Base-by-base conservation (phyloP, 305 asterid species). In the Ajuga reptans region DNA sequence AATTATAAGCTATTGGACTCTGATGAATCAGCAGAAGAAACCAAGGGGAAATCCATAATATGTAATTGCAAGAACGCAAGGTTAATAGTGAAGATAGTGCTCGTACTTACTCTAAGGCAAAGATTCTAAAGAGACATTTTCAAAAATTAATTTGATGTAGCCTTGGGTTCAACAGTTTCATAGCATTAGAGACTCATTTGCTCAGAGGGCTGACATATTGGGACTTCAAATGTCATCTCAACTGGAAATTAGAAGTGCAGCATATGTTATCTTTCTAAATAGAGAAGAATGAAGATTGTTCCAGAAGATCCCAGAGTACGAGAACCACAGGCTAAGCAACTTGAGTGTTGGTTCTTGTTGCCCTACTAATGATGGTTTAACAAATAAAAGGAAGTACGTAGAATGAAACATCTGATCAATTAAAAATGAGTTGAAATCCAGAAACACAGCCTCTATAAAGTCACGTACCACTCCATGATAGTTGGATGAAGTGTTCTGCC, bases 391-490 rank as follows among this genome's bases (percentile, higher is more conserved):
- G 47, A 9, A 15, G 64, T n/a, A 55, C 21, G 47, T 45, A n/a
- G 56, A 12, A 11, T 34, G 69, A 52, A 78, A 46, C 37, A 66
- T 61, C 46, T 9, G 29, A 61, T 58, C 75, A 18, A 36, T 73
- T 36, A 31, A 66, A 15, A 39, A 52, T 12, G 16, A 53, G 18
- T 37, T 46, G 33, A 12, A 61, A 51, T 56, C 18, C 42, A 62
- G 41, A 77, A 78, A 50, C 53, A 69, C 24, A 58, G 45, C 72
- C 36, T 45, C 47, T 39, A 39, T 33, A 59, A 50, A 65, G 64
- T 57, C 51, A 79, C 87, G 54, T 78, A 88, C 97, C 95, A 86
- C 75, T 88, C 97, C 72, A 77, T 77, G 66, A 88, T 79, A 66
- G 80, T 73, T 72, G 96, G 90, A 79, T 90, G 96, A 71, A 88